phyloP scores from a whole-genome alignment of 805 yeast genomes.

The Yarrowia alimentaria region DNA sequence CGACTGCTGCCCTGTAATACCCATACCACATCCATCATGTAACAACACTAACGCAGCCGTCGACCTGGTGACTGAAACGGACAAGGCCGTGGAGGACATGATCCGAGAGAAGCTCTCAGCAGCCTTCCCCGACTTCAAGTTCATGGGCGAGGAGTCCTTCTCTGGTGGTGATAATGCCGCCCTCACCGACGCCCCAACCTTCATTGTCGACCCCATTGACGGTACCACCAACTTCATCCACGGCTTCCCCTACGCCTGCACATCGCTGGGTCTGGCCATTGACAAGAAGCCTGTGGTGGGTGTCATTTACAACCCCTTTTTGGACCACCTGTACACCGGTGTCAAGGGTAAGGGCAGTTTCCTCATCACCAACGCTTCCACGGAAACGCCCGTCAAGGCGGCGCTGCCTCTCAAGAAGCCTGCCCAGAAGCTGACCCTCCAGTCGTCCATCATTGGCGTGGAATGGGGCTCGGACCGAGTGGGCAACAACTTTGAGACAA shows the following conservation, averaged over 20 bases:
- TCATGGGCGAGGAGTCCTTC: slow-evolving; percentile 63
- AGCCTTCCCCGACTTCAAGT: slow-evolving; percentile 50
- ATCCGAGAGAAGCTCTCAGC: slow-evolving; percentile 40
- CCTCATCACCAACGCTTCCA: slow-evolving; percentile 44
- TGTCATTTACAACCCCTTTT: slow-evolving; percentile 62
- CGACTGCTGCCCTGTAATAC: too few relatives aligned
- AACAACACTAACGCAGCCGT: slow-evolving; percentile 42
- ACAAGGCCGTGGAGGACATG: slow-evolving; percentile 52
- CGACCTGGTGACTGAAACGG: slow-evolving; percentile 61
- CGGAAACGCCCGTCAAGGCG: slow-evolving; percentile 7
- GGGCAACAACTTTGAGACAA: slow-evolving; percentile 51
- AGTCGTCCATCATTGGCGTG: slow-evolving; percentile 54
- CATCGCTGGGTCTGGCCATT: slow-evolving; percentile 57
- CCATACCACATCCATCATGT: too few relatives aligned
- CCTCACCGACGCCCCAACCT: slow-evolving; percentile 55
- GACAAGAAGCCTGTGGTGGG: slow-evolving; percentile 55
- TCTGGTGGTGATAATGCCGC: slow-evolving; percentile 47
- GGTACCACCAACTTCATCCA: slow-evolving; percentile 68
- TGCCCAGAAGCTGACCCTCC: slow-evolving; percentile 46
- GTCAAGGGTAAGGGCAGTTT: slow-evolving; percentile 56
- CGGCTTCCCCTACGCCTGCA: slow-evolving; percentile 60
- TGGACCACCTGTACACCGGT: slow-evolving; percentile 53
- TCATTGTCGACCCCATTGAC: slow-evolving; percentile 64
- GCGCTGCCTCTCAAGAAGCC: slow-evolving; percentile 41
- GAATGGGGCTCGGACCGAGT: slow-evolving; percentile 63